phyloP scores from a whole-genome alignment of 2,329 filamentous ascomycete genomes.

The Talaromyces sp. region DNA sequence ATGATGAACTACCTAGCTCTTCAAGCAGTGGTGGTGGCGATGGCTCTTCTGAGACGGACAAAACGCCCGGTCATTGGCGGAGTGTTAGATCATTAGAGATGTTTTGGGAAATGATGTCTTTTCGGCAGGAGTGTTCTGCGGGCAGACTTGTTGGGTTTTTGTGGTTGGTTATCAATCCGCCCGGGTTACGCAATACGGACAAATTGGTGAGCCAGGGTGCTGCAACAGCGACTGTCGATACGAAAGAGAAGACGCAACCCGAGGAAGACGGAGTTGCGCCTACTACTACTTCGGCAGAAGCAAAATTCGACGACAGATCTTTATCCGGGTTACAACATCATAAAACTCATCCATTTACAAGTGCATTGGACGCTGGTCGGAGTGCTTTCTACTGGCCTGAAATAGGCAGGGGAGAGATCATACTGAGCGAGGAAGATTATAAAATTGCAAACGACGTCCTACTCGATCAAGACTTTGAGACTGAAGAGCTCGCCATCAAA shows the following conservation, averaged over 20 bases:
- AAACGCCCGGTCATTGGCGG: constrained; percentile 68
- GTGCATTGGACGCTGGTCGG: constrained; percentile 12
- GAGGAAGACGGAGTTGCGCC: not conserved
- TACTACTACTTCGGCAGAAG: constrained; percentile 23
- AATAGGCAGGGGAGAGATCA: constrained; percentile 32
- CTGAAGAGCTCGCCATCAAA: constrained; percentile 33
- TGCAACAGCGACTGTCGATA: not conserved
- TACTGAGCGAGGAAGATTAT: constrained; percentile 40
- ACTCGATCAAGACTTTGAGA: constrained; percentile 43
- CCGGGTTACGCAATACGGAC: constrained; percentile 40
- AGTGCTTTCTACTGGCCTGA: constrained; percentile 36
- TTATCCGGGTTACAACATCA: not conserved
- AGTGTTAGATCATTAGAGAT: constrained; percentile 79
- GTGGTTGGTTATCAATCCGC: constrained; percentile 79
- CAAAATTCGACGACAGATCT: constrained; percentile 17
- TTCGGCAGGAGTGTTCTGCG: constrained; percentile 89
- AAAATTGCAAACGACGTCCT: constrained; percentile 38
- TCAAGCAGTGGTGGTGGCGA: constrained; percentile 27
- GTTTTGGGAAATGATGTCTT: constrained; percentile 99
- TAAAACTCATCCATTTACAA: not conserved
- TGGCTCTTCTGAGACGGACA: constrained; percentile 29
- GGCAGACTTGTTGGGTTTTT: constrained; percentile 90
- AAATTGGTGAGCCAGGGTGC: constrained; percentile 23
- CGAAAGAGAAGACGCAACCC: not conserved
- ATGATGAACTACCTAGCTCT: constrained; percentile 66